These are phyloP conservation scores for Fusarium irregulare DNA, from an alignment of 2,329 filamentous ascomycete species.

Conservation along the genomic window DNA sequence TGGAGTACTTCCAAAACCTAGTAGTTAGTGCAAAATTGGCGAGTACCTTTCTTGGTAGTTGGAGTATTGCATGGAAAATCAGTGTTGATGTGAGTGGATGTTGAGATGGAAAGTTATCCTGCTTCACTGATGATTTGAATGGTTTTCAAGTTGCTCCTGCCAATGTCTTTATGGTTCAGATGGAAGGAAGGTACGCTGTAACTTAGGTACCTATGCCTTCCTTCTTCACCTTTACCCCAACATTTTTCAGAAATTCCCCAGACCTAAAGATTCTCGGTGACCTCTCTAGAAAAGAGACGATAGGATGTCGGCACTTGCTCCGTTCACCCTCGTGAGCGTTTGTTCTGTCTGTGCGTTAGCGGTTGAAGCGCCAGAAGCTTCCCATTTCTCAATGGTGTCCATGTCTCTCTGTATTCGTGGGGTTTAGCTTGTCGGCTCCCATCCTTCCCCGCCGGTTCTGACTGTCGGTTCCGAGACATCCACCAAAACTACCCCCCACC, in stretches of 20 bases:
- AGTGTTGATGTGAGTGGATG: neutral
- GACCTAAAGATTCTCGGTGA: conserved; percentile 17
- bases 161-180: neutral
- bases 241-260: conserved; percentile 19
- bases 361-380: conserved; percentile 34
- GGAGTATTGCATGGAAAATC: neutral
- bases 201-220: neutral
- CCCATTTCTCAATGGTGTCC: conserved; percentile 16
- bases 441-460: conserved; percentile 22
- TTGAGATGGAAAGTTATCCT: neutral
- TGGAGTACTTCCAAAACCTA: conserved; percentile 5
- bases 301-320: conserved; percentile 7
- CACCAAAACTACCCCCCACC: neutral
- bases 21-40: conserved; percentile 25
- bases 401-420: conserved; percentile 4
- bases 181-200: neutral
- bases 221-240: conserved; percentile 13
- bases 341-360: conserved; percentile 1
- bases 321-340: neutral
- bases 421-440: conserved; percentile 24
- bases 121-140: neutral
- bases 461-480: conserved; percentile 21
- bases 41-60: conserved; percentile 9
- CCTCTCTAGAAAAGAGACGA: neutral
- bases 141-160: neutral